Base-by-base conservation (phyloP, 768 basidiomycete species). In the Rhizopogon rudus region DNA sequence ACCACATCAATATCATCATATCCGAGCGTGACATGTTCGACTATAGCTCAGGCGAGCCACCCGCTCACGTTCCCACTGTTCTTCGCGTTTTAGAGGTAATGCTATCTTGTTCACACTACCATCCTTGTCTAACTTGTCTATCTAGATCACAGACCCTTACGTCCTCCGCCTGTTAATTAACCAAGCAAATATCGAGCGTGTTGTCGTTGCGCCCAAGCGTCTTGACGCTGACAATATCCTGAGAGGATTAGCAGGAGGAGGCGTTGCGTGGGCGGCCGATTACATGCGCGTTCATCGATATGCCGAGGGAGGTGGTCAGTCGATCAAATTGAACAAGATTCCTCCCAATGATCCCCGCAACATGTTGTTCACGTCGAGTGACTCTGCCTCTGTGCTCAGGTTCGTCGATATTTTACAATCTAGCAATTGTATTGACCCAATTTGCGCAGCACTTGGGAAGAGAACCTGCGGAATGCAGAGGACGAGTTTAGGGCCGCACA, bases 121-220 rank as follows among this genome's bases (percentile, higher is more conserved):
- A 40, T 29, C 7, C 6, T 16, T 12, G 14, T 58, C 13, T 57
- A 44, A 43, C 5, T 25, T 35, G 12, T 17, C 17, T 22, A 35
- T n/a, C 22, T 61, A 98, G 93, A 77, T 96, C 57, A 77, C 81
- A 13, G 77, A 96, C 60, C 79, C 80, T 37, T 84, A 83, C 56
- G 88, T 95, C 2, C 73, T 84, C 29, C 90, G 93, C 50, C 77
- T 94, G 35, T 67, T 99, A 44, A 87, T 98, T 70, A 93, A 93
- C 67, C 75, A 78, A 50, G 71, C 73, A 20, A 72, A 67, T 44
- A 90, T 97, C 49, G 97, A 99, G 68, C 75, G 78, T 14, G 80
- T 77, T 3, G 69, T 93, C 8, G 77, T 98, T 20, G 83, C 88
- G 0, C 64, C 62, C 2, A 81, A 73, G 8, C 91, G 93, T 71